These are phyloP conservation scores for Cyberlindnera japonica DNA, from an alignment of 805 yeast genomes.

Conservation along the genomic window DNA sequence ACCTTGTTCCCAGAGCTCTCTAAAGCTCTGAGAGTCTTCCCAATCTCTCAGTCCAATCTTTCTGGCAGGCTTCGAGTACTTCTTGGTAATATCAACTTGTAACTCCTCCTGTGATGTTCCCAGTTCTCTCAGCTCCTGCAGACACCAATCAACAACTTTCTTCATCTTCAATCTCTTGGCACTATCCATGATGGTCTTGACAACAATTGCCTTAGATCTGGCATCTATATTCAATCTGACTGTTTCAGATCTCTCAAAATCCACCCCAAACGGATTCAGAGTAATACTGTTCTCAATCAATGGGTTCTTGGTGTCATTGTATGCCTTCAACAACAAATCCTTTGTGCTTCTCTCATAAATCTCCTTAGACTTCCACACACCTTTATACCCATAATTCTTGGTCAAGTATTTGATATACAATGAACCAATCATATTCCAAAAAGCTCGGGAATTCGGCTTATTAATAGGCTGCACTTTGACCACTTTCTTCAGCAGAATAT, in stretches of 20 bases:
- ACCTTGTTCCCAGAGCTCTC: conserved; percentile 7
- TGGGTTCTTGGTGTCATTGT: background rate
- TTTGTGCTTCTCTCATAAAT: conserved; percentile 18
- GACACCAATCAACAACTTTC: conserved; percentile 17
- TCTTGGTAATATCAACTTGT: conserved; percentile 13
- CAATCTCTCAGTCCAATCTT: conserved; percentile 14
- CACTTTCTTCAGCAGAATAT: conserved; percentile 16
- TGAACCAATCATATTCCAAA: conserved; percentile 24
- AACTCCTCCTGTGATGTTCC: conserved; percentile 20
- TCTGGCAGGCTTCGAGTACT: conserved; percentile 6
- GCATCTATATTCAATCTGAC: conserved; percentile 15
- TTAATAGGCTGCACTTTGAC: conserved; percentile 5
- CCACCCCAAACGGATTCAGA: conserved; percentile 20
- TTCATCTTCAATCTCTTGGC: conserved; percentile 10
- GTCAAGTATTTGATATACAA: conserved; percentile 20
- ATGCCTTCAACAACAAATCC: conserved; percentile 10
- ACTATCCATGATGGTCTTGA: conserved; percentile 22
- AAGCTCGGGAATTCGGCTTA: background rate
- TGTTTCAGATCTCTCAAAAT: background rate
- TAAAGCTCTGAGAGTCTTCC: conserved; percentile 9
- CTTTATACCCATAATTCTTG: conserved; percentile 6
- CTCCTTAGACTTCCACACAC: conserved; percentile 8
- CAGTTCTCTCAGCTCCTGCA: conserved; percentile 15
- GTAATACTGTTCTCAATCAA: conserved; percentile 2
- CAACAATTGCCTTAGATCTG: conserved; percentile 12